phyloP scores from a whole-genome alignment of 169 alveolate genomes.

The Eimeria praecox region DNA sequence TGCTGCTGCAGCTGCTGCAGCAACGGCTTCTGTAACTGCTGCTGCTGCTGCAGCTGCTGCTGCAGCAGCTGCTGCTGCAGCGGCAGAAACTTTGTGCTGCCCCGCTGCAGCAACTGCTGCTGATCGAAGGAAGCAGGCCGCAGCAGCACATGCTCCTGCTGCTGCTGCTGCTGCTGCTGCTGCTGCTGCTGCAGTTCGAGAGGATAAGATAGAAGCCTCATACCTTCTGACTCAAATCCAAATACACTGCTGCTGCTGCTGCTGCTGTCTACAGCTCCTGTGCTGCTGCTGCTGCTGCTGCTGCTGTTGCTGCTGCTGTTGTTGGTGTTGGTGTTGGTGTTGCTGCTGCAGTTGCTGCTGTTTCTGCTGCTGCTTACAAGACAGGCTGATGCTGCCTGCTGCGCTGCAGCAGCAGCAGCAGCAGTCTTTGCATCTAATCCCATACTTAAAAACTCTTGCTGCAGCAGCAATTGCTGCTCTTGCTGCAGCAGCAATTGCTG shows the following conservation, averaged over 20 bases:
- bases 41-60: constrained; percentile 11
- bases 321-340: constrained; percentile 38
- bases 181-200: constrained; percentile 65
- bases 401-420: constrained; percentile 76
- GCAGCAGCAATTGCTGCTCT: constrained; percentile 70
- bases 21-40: background rate
- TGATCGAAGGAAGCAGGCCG: background rate
- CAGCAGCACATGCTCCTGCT: background rate
- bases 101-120: constrained; percentile 45
- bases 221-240: no score
- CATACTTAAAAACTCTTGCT: constrained; percentile 47
- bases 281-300: constrained; percentile 68
- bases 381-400: constrained; percentile 53
- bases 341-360: constrained; percentile 73
- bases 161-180: constrained; percentile 74
- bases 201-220: no score
- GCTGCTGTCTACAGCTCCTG: constrained; percentile 61
- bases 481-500: constrained; percentile 84
- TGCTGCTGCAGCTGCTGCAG: constrained; percentile 49
- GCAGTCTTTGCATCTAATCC: constrained; percentile 71
- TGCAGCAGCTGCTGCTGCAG: constrained; percentile 7
- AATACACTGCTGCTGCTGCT: constrained; percentile 75
- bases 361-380: constrained; percentile 52
- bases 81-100: no score
- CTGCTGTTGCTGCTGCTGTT: constrained; percentile 61